Evolutionary conservation across 352 stramenopile genomes (phyloP), one percentile per base, ranked within the genome.

Genomic region (Thraustochytrium sp.): DNA sequence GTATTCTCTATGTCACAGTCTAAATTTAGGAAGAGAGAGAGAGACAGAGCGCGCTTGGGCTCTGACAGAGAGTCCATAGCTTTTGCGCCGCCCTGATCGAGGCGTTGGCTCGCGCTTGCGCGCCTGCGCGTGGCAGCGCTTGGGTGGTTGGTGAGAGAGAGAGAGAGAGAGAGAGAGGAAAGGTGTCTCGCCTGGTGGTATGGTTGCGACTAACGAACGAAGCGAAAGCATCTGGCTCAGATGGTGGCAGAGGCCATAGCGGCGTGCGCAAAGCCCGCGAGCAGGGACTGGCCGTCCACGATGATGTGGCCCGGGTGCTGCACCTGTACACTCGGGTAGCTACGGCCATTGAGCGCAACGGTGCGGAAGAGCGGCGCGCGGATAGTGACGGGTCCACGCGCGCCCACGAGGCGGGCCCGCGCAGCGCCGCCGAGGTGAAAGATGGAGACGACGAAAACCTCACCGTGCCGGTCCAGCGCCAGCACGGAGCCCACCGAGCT

Each of bases 251-350:
- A 38, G 9, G 42, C 65, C 8, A 77, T 44, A 3, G 76, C 21
- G 16, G 59, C 42, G 61, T 44, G 48, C 9, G 44, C 34, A 44
- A 85, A 76, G 46, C 21, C 5, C 2, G 31, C 16, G 2, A 26
- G 37, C 34, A 85, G 62, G 8, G 61, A 31, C 23, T 31, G 42
- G 62, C 77, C 77, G 44, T 85, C 44, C n/a, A 82, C 5, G 23
- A 72, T 3, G 13, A 85, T 38, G 18, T 85, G 68, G 2, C 37
- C 36, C 21, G 61, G 42, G 37, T 49, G 26, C 1, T 36, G 37
- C 34, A 80, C 4, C 21, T 76, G 77, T 21, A 82, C 34, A 23
- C n/a, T 38, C 26, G 18, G 11, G 55, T 82, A 85, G 18, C 3
- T 11, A 2, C 9, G 4, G 16, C 26, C 37, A 21, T 53, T 18